A percentile compares a stretch with the other conserved stretches of the same genome.
Evolutionary conservation across 257 asterid genomes (phyloP).

Genomic region (Prunella vulgaris): DNA sequence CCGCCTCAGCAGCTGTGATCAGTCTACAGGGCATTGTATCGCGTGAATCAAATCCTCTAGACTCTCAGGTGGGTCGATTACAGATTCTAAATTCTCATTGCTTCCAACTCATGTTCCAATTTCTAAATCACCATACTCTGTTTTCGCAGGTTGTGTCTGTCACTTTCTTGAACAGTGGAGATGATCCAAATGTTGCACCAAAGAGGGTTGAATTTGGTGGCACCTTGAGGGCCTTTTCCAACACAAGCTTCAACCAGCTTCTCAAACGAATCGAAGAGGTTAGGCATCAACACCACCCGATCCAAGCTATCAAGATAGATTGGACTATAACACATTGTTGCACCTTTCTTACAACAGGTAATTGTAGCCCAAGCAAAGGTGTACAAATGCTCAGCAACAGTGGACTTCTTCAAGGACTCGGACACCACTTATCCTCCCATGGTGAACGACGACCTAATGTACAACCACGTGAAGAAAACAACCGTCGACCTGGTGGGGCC

Average conservation of each 20-base stretch:
- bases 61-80: slow-evolving; percentile 57
- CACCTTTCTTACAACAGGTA: slow-evolving; percentile 41
- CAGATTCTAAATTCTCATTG: background rate
- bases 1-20: slow-evolving; percentile 89
- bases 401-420: slow-evolving; percentile 66
- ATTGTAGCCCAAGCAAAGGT: slow-evolving; percentile 69
- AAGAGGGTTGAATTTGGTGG: slow-evolving; percentile 57
- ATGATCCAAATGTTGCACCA: slow-evolving; percentile 34
- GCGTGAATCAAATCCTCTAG: slow-evolving; percentile 84
- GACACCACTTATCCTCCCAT: slow-evolving; percentile 74
- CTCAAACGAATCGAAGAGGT: slow-evolving; percentile 80
- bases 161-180: slow-evolving; percentile 62
- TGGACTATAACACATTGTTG: background rate
- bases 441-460: slow-evolving; percentile 58
- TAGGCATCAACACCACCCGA: background rate
- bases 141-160: slow-evolving; percentile 70
- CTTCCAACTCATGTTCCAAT: background rate
- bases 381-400: slow-evolving; percentile 66
- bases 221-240: slow-evolving; percentile 85
- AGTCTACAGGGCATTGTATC: slow-evolving; percentile 85
- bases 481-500: slow-evolving; percentile 47
- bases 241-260: slow-evolving; percentile 49
- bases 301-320: background rate
- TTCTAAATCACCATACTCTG: background rate
- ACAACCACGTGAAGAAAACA: slow-evolving; percentile 51